A percentile compares a stretch with the other conserved stretches of the same genome.
These are phyloP conservation scores for Eutrema japonicum DNA, from an alignment of 345 rosid species.

Conservation along the genomic window DNA sequence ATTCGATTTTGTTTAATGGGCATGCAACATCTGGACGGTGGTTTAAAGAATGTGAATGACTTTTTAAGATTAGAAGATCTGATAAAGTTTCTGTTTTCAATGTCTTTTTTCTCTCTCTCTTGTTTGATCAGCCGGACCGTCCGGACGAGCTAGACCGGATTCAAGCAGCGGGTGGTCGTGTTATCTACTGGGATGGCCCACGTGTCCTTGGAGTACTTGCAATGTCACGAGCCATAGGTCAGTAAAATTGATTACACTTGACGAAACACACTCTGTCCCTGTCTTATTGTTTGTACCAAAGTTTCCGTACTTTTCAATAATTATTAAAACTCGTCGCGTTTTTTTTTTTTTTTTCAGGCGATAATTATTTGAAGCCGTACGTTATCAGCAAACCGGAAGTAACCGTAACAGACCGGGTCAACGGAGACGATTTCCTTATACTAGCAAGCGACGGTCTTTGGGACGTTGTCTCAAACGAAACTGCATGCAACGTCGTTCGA, in stretches of 20 bases:
- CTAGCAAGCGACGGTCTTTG: slow-evolving; percentile 89
- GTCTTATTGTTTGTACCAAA: slow-evolving; percentile 18
- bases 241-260: slow-evolving; percentile 35
- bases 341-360: slow-evolving; percentile 51
- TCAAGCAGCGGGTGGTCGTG: slow-evolving; percentile 82
- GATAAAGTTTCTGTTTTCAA: slow-evolving; percentile 34
- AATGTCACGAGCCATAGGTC: slow-evolving; percentile 95
- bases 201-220: slow-evolving; percentile 91
- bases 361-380: slow-evolving; percentile 86
- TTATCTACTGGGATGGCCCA: slow-evolving; percentile 86
- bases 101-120: slow-evolving; percentile 4
- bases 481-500: slow-evolving; percentile 71
- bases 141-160: slow-evolving; percentile 88
- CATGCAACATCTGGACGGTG: slow-evolving; percentile 44
- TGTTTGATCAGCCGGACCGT: slow-evolving; percentile 74
- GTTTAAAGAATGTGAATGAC: slow-evolving; percentile 25
- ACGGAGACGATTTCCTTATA: slow-evolving; percentile 76
- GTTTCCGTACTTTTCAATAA: slow-evolving; percentile 11
- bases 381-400: slow-evolving; percentile 88
- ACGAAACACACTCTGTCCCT: slow-evolving; percentile 28
- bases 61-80: slow-evolving; percentile 31
- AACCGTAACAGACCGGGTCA: slow-evolving; percentile 60
- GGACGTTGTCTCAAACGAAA: slow-evolving; percentile 91
- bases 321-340: slow-evolving; percentile 11
- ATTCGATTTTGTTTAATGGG: slow-evolving; percentile 13